Evolutionary conservation across 208 protist species (phyloP), one percentile per base, ranked within the genome.

Genomic region (Trypanosoma avium): DNA sequence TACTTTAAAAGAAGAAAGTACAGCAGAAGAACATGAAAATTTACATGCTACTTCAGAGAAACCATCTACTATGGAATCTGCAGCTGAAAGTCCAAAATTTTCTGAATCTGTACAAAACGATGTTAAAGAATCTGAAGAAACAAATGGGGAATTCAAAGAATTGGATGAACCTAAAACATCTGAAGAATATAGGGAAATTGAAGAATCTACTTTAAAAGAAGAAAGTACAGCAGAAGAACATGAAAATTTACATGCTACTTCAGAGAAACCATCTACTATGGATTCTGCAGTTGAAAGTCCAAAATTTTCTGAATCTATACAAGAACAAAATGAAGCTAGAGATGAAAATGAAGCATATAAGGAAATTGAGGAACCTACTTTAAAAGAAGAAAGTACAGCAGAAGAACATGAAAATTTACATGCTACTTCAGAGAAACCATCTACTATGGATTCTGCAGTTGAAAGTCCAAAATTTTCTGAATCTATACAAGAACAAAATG

Each of bases 151-250:
- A 13, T 1, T 21, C 21, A 30, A 54, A 29, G 63, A 69, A 33
- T 0, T 46, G 21, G 63, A 27, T 6, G 38, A 50, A 15, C n/a
- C 15, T 21, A 35, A 67, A 17, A 61, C 26, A 29, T 6, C 48
- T 29, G 22, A 7, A 3, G 48, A 54, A 29, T 15, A 54, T n/a
- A 5, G 4, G n/a, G 24, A 21, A 43, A 17, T 32, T n/a, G 53
- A 58, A 42, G 27, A 55, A 36, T 47, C 12, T 57, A 35, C 48
- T 27, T 9, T 17, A 6, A 38, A 61, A n/a, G 62, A n/a, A 32
- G 33, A 38, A 38, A 4, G 17, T 26, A 45, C 21, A 42, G 7
- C 22, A 32, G 22, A 53, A 13, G 22, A 17, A 5, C 22, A 5
- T 53, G 22, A 12, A 30, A 4, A 4, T 26, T 10, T 29, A n/a